phyloP scores from a whole-genome alignment of 345 rosid species.

The Pelargonium nanum region DNA sequence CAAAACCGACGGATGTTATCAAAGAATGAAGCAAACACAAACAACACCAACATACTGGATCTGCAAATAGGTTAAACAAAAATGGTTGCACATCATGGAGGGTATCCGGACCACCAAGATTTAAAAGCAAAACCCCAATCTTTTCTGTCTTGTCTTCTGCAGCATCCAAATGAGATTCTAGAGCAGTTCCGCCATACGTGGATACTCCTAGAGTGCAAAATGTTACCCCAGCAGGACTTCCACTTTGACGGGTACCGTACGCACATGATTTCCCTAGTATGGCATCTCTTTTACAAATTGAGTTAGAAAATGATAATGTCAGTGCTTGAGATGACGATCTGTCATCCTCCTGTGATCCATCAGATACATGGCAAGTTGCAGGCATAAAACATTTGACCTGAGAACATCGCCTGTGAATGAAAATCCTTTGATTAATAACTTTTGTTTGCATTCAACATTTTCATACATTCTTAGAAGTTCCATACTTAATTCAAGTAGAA shows the following conservation, averaged over 20 bases:
- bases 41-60: conserved; percentile 45
- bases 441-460: background rate
- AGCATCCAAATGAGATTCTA: conserved; percentile 22
- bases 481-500: too few species aligned
- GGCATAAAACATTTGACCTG: conserved; percentile 10
- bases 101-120: conserved; percentile 82
- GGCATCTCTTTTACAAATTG: conserved; percentile 7
- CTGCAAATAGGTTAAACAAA: conserved; percentile 84
- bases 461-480: background rate
- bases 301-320: conserved; percentile 8
- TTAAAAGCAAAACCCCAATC: conserved; percentile 74
- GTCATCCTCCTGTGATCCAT: conserved; percentile 10
- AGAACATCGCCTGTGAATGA: background rate
- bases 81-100: conserved; percentile 82
- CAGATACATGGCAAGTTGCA: conserved; percentile 8
- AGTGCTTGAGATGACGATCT: conserved; percentile 13
- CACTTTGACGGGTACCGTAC: conserved; percentile 16
- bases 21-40: background rate
- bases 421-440: background rate
- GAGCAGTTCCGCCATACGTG: conserved; percentile 19
- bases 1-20: background rate
- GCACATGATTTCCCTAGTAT: conserved; percentile 9
- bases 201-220: conserved; percentile 28
- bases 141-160: conserved; percentile 35
- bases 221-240: conserved; percentile 27